phyloP scores from a whole-genome alignment of 495 filamentous ascomycete genomes.

The Emericellopsis terricola region DNA sequence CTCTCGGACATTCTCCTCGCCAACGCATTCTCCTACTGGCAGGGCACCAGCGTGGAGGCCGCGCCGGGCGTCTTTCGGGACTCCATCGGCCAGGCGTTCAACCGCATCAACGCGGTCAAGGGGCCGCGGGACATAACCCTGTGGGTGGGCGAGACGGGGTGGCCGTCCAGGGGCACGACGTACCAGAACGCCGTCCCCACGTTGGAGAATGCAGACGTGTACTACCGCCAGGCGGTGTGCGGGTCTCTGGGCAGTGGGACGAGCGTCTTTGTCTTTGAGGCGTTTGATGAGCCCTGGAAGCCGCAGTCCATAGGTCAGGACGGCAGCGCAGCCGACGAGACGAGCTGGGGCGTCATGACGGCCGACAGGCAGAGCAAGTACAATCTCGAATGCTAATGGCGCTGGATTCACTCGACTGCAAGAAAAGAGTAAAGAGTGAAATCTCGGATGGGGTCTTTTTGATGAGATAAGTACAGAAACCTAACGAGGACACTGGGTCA shows the following conservation, averaged over 20 bases:
- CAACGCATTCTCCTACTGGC: constrained; percentile 83
- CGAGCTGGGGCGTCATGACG: constrained; percentile 60
- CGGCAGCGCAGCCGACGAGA: constrained; percentile 49
- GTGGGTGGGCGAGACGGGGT: constrained; percentile 59
- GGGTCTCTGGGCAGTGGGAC: constrained; percentile 52
- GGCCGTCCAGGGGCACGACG: constrained; percentile 39
- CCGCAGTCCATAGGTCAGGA: constrained; percentile 49
- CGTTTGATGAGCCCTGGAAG: constrained; percentile 72
- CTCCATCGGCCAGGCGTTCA: constrained; percentile 52
- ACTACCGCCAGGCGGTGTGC: constrained; percentile 53
- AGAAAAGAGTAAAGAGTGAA: no score
- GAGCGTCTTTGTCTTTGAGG: constrained; percentile 73
- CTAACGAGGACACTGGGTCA: no score
- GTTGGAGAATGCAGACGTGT: constrained; percentile 37
- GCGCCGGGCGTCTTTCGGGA: constrained; percentile 54
- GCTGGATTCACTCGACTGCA: no score
- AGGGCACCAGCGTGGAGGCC: constrained; percentile 42
- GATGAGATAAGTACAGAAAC: no score
- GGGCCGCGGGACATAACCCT: constrained; percentile 40
- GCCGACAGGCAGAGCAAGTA: constrained; percentile 45
- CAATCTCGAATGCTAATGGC: constrained; percentile 33
- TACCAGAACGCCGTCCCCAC: constrained; percentile 47
- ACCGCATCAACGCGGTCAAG: constrained; percentile 45
- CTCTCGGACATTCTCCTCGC: constrained; percentile 49
- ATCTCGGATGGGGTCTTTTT: no score